A percentile compares a stretch with the other conserved stretches of the same genome.
Conservation (phyloP, 257 asterid species). For the Przewalskia tangutica region DNA sequence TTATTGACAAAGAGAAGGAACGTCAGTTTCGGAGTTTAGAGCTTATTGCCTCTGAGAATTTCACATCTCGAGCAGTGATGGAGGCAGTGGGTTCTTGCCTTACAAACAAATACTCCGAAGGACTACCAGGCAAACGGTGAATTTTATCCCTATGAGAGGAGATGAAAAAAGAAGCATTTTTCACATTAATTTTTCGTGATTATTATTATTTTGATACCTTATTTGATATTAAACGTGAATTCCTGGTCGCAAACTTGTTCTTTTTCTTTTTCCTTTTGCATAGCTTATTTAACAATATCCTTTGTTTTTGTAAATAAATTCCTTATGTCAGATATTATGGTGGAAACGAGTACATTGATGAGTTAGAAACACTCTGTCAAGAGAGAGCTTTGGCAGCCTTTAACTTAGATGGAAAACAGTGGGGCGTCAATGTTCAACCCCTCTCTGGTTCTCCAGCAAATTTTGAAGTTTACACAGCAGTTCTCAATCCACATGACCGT, state of each 20-base stretch:
- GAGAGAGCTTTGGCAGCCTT: conserved; percentile 89
- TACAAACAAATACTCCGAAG: conserved; percentile 92
- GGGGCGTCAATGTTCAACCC: conserved; percentile 98
- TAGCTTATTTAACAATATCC: neutral
- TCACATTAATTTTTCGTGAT: neutral
- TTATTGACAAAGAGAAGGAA: conserved; percentile 67
- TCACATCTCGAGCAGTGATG: conserved; percentile 97
- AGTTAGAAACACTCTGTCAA: conserved; percentile 89
- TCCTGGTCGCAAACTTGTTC: neutral
- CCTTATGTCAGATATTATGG: conserved; percentile 58
- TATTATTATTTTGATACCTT: neutral
- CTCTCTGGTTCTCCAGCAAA: conserved; percentile 97
- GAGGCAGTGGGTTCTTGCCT: conserved; percentile 99
- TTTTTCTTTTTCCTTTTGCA: neutral
- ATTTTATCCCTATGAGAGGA: neutral
- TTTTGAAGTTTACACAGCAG: conserved; percentile 88
- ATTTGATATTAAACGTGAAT: neutral
- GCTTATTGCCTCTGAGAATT: conserved; percentile 93
- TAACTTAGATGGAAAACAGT: conserved; percentile 54
- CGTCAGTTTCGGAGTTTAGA: conserved; percentile 86
- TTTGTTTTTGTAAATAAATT: neutral
- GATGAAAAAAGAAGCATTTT: neutral
- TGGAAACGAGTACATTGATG: conserved; percentile 82
- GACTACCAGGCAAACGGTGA: conserved; percentile 90
- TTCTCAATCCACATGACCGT: conserved; percentile 89